Conservation (phyloP, 2,329 filamentous ascomycete genomes). For the Cercospora sp. region DNA sequence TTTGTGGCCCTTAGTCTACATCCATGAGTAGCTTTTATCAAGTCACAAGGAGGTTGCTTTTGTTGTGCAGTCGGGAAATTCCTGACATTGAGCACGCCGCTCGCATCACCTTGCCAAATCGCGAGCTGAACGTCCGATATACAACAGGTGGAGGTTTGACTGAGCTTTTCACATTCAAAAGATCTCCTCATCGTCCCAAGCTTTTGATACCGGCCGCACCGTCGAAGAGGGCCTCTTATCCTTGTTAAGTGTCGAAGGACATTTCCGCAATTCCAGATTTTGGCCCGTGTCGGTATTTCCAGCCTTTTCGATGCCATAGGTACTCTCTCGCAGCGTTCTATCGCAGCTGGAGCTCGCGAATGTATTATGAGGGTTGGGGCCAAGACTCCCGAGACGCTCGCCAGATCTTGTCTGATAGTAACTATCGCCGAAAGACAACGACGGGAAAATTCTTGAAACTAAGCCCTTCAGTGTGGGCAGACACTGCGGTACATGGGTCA, state of each 20-base stretch:
- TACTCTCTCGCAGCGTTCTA: not conserved
- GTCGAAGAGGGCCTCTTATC: not conserved
- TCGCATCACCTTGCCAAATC: not conserved
- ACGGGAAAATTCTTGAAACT: slow-evolving; percentile 19
- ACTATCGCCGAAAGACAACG: slow-evolving; percentile 16
- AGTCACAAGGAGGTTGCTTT: not conserved
- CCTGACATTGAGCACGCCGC: not conserved
- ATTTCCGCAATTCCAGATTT: not conserved
- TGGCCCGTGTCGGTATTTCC: not conserved
- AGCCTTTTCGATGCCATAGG: not conserved
- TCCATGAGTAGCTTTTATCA: not conserved
- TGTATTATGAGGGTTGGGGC: not conserved
- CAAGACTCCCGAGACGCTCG: not conserved
- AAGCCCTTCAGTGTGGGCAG: slow-evolving; percentile 21
- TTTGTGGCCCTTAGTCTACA: not conserved
- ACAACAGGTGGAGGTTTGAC: not conserved
- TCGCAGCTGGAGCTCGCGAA: not conserved
- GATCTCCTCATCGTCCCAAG: not conserved
- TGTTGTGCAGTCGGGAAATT: not conserved
- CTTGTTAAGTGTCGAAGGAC: not conserved
- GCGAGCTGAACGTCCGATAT: not conserved
- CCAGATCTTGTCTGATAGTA: slow-evolving; percentile 9
- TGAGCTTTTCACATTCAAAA: not conserved
- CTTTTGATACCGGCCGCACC: not conserved
- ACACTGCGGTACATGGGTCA: slow-evolving; percentile 3